A percentile compares a stretch with the other conserved stretches of the same genome.
Evolutionary conservation across 257 asterid species (phyloP).

Genomic region (Jaltomata sinuosa): DNA sequence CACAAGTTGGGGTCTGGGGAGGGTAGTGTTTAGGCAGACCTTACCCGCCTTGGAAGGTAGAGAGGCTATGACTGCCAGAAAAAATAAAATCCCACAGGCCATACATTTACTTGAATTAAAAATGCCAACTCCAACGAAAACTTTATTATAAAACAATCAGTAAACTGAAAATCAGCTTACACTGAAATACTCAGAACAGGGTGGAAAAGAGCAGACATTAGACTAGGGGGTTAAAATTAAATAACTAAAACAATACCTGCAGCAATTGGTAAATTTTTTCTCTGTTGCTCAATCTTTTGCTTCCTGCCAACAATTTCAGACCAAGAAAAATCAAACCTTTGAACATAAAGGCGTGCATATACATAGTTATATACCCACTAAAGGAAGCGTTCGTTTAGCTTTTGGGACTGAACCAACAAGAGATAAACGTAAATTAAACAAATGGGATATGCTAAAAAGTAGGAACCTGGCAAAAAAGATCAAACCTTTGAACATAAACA

Average conservation of each 20-base stretch:
- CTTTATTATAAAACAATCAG: neutral
- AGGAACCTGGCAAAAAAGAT: slow-evolving; percentile 22
- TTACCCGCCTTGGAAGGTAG: too few relatives aligned
- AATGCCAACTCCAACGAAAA: neutral
- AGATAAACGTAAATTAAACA: neutral
- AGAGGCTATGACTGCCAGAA: neutral
- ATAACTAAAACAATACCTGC: slow-evolving; percentile 26
- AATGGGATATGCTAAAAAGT: neutral
- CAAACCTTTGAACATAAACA: neutral
- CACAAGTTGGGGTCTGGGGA: too few relatives aligned
- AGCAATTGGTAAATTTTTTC: slow-evolving; percentile 76
- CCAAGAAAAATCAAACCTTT: neutral
- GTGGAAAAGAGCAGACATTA: neutral
- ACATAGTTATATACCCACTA: neutral
- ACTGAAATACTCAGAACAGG: neutral
- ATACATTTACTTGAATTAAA: neutral
- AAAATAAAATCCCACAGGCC: neutral
- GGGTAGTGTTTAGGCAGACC: too few relatives aligned
- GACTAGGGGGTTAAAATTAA: neutral
- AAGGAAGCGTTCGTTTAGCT: neutral
- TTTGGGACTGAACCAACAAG: neutral
- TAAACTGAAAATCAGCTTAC: neutral
- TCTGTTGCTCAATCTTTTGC: slow-evolving; percentile 54
- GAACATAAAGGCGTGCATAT: neutral
- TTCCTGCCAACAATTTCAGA: slow-evolving; percentile 30